Evolutionary conservation across 2,329 filamentous ascomycete genomes (phyloP), one percentile per base, ranked within the genome.

Genomic region (Botrytis pseudocinerea): DNA sequence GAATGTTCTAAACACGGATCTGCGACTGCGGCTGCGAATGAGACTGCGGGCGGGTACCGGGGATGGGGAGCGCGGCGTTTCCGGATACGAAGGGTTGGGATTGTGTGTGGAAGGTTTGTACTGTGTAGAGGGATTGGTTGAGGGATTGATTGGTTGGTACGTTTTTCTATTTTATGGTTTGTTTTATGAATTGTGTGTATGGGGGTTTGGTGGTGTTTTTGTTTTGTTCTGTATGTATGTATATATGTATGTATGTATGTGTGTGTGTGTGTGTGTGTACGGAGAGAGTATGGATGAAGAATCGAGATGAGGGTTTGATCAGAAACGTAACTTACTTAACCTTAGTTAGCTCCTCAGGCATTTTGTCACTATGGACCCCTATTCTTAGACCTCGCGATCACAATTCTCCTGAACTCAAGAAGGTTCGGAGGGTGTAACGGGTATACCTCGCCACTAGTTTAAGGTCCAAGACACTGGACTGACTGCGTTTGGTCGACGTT

Each of bases 1-100:
- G 51, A 57, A 48, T n/a, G 44, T 65, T 65, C 63, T 51, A 65
- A 48, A 38, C 44, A n/a, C 22, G 28, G 63, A 65, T 65, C 44
- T 65, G 42, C 63, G 22, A 0, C 63, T 18, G 51, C n/a, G 16
- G 14, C n/a, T 28, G 20, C 20, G 44, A 22, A 18, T 44, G 48
- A 25, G 48, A 54, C 28, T 35, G 28, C 44, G 28, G 63, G 63
- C 32, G 63, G 63, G 18, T 40, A 51, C 32, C 32, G 32, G 46
- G 20, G 32, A 66, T 38, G 14, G 25, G 22, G 46, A 54, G 32
- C 2, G 14, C 25, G 51, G 51, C n/a, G 8, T n/a, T 57, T 14
- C 46, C 46, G 46, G 46, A 66, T 66, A 66, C 64, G 64, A 66
- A 54, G 44, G 32, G n/a, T 28, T 62, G 2, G 60, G 4, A 35